Evolutionary conservation across 2,329 filamentous ascomycete genomes (phyloP), one percentile per base, ranked within the genome.

Genomic region (Neoscytalidium dimidiatum): DNA sequence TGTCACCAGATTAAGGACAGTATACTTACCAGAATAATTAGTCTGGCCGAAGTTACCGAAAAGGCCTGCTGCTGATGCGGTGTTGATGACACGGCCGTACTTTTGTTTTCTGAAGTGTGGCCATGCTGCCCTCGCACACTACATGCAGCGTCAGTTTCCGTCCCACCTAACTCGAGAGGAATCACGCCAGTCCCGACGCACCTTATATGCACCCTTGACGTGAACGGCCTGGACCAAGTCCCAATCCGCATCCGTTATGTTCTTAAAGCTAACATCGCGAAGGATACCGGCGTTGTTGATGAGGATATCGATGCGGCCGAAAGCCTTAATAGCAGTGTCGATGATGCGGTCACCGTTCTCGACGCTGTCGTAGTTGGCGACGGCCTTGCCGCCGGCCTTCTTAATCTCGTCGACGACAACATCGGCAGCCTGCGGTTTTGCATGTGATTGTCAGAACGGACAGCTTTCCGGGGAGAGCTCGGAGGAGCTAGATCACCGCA

Each of bases 221-320:
- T 99, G 94, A 65, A 98, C 94, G 77, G 88, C 90, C 80, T 94
- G 92, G 77, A 97, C 91, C 71, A 97, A 82, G 77, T 99, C 94
- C 95, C 95, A 99, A 79, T 99, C 95, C 76, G 90, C 82, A 78
- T 99, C 95, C 79, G 90, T 95, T 87, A 98, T 96, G 82, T 98
- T 98, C 87, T 97, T 97, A 84, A 99, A 98, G 85, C 92, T 94
- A 76, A 98, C 80, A 82, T 98, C 94, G 67, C 94, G 90, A 67
- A 97, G 85, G 75, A 98, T 98, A 75, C 95, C 94, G 67, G 95
- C 95, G 77, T 98, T 99, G 86, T 99, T 99, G 81, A 99, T 90
- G 73, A 99, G 89, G 69, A 99, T 84, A 79, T 99, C 94, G 80
- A 99, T 87, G 73, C 94, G 92, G 71, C 94, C 92, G 75, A 89